A percentile compares a stretch with the other conserved stretches of the same genome.
Evolutionary conservation across 345 rosid species (phyloP).

Genomic region (Pistacia integerrima): DNA sequence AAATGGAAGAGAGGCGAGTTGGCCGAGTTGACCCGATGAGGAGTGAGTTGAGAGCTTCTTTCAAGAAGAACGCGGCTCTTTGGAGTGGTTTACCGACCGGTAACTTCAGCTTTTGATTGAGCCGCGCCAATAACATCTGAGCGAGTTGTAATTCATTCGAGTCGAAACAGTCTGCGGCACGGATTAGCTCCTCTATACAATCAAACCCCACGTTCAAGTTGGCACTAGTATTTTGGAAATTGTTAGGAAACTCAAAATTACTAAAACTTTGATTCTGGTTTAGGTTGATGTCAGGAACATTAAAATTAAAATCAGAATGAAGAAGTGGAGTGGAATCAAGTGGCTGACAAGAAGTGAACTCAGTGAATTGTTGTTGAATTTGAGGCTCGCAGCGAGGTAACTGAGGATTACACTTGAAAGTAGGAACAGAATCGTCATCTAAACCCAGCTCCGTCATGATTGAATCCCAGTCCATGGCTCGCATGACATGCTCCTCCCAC

Average conservation of each 20-base stretch:
- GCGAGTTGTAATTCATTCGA: conserved; percentile 75
- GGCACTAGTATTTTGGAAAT: conserved; percentile 22
- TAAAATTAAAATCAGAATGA: conserved; percentile 51
- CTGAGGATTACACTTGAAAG: conserved; percentile 22
- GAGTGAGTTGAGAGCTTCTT: conserved; percentile 75
- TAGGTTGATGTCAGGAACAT: conserved; percentile 42
- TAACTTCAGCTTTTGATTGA: conserved; percentile 57
- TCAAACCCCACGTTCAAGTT: conserved; percentile 47
- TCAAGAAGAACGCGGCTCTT: conserved; percentile 86
- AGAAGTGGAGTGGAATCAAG: conserved; percentile 22
- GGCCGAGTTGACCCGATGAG: conserved; percentile 50
- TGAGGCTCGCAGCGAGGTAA: conserved; percentile 16
- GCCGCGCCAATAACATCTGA: conserved; percentile 77
- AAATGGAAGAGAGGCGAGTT: conserved; percentile 53
- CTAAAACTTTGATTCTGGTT: conserved; percentile 30
- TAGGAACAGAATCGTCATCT: conserved; percentile 63
- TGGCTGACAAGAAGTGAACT: conserved; percentile 19
- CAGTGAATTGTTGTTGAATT: conserved; percentile 27
- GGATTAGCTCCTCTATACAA: conserved; percentile 72
- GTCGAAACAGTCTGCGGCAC: conserved; percentile 81
- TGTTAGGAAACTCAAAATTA: conserved; percentile 32
- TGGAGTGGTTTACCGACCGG: conserved; percentile 79
- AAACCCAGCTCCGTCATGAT: conserved; percentile 77
- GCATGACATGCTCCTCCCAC: conserved; percentile 69
- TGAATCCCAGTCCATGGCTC: conserved; percentile 84